Evolutionary conservation across 208 protist genomes (phyloP), one percentile per base, ranked within the genome.

Genomic region (Zelonia costaricensis): DNA sequence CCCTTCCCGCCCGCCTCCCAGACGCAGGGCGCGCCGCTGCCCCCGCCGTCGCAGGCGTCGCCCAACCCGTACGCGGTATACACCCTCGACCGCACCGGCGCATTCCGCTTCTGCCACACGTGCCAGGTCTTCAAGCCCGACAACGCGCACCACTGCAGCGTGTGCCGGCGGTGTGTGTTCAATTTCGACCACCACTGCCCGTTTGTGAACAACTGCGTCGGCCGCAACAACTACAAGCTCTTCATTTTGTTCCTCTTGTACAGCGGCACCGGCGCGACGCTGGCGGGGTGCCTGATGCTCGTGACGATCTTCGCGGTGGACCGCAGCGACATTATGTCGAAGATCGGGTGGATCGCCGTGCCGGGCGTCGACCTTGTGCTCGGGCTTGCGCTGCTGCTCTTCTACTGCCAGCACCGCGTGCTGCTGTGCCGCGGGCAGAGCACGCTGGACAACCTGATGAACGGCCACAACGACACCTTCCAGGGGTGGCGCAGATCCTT

Each of bases 161-260:
- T 76, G 28, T 97, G 93, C 55, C 15, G 63, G 38, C 66, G 73
- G 13, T 97, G 94, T 62, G 82, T 95, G 1, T 84, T 65, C 46
- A 54, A 76, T 49, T 93, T 96, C 57, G 94, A 97, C 64, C 94
- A 97, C 57, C 94, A 97, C 74, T 97, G 94, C 72, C 87, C 84
- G 15, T 93, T 79, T 27, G 40, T 97, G 15, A 95, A 96, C 64
- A 97, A 96, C 66, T 97, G 94, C 53, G 84, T 97, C 7, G 88
- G 90, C 6, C 79, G 77, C 56, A 75, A 87, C 36, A 97, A 94
- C 69, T 91, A 94, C 54, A 92, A 93, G 57, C 59, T 88, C 12
- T 97, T 96, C 51, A 18, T 94, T 3, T 16, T 92, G 7, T 91
- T 93, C 56, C 49, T 97, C 15, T 30, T 90, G 3, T 91, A 94